These are phyloP conservation scores for Senna tora DNA, from an alignment of 306 rosid genomes.

Conservation along the genomic window DNA sequence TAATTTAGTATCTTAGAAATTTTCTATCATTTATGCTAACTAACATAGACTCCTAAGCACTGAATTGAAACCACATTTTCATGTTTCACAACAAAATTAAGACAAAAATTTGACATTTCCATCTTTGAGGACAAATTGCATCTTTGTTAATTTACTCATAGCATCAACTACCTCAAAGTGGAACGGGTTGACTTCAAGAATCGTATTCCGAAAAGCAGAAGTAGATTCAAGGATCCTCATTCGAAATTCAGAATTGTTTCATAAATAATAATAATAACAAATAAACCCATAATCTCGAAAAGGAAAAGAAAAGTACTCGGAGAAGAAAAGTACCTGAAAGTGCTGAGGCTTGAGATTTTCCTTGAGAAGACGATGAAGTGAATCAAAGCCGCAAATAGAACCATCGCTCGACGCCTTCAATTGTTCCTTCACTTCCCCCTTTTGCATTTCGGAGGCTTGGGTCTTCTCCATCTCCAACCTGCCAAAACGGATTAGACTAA, in stretches of 20 bases:
- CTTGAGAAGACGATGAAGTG: slow-evolving; percentile 72
- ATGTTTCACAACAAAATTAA: too few relatives aligned
- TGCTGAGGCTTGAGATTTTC: slow-evolving; percentile 75
- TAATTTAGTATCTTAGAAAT: too few relatives aligned
- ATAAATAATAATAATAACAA: background rate
- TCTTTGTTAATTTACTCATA: too few relatives aligned
- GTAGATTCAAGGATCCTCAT: background rate
- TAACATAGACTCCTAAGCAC: too few relatives aligned
- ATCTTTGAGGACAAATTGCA: too few relatives aligned
- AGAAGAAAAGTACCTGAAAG: slow-evolving; percentile 52
- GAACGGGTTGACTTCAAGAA: too few relatives aligned
- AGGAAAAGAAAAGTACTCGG: background rate
- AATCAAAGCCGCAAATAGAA: slow-evolving; percentile 73
- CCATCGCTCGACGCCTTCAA: slow-evolving; percentile 42
- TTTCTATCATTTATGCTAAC: too few relatives aligned
- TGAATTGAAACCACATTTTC: too few relatives aligned
- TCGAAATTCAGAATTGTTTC: background rate
- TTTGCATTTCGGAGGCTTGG: too few relatives aligned
- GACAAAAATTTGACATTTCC: too few relatives aligned
- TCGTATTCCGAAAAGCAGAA: too few relatives aligned
- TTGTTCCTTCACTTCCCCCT: slow-evolving; percentile 38
- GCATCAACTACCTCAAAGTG: too few relatives aligned
- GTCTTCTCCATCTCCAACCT: slow-evolving; percentile 32
- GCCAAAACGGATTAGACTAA: background rate
- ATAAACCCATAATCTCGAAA: background rate